Evolutionary conservation across 495 filamentous ascomycete species (phyloP).

Genomic region (Aspergillus heteromorphus): DNA sequence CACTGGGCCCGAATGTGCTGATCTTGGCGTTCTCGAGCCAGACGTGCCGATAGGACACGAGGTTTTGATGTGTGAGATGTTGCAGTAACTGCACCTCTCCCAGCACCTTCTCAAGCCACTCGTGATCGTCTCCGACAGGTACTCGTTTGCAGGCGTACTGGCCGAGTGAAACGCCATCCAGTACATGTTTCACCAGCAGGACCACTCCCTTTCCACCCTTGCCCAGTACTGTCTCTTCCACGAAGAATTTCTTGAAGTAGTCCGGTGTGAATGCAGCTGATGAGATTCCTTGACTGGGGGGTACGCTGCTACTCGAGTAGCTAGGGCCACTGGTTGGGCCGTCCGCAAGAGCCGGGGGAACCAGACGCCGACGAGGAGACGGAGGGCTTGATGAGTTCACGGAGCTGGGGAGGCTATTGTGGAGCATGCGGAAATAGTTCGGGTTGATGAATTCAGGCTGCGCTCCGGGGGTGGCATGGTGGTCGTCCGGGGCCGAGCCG

Average conservation of each 20-base stretch:
- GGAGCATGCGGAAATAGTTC: slow-evolving; percentile 91
- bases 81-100: slow-evolving; percentile 90
- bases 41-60: slow-evolving; percentile 96
- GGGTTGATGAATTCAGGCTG: slow-evolving; percentile 75
- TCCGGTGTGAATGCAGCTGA: slow-evolving; percentile 80
- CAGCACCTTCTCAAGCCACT: slow-evolving; percentile 92
- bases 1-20: slow-evolving; percentile 79
- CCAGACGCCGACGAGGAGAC: slow-evolving; percentile 49
- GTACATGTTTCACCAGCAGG: slow-evolving; percentile 79
- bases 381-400: slow-evolving; percentile 41
- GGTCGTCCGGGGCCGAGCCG: slow-evolving; percentile 32
- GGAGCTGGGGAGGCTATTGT: slow-evolving; percentile 53
- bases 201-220: slow-evolving; percentile 93
- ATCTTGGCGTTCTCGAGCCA: slow-evolving; percentile 90
- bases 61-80: slow-evolving; percentile 83
- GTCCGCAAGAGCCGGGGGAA: slow-evolving; percentile 40
- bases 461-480: slow-evolving; percentile 25
- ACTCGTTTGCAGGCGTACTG: slow-evolving; percentile 96
- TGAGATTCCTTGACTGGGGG: slow-evolving; percentile 63
- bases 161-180: slow-evolving; percentile 81
- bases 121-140: slow-evolving; percentile 89
- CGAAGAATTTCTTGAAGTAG: slow-evolving; percentile 89
- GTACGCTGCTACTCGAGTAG: slow-evolving; percentile 53
- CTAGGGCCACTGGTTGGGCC: slow-evolving; percentile 25
- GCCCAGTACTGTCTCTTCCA: slow-evolving; percentile 78